These are phyloP conservation scores for Candida corydali DNA, from an alignment of 805 yeast genomes.

Conservation along the genomic window DNA sequence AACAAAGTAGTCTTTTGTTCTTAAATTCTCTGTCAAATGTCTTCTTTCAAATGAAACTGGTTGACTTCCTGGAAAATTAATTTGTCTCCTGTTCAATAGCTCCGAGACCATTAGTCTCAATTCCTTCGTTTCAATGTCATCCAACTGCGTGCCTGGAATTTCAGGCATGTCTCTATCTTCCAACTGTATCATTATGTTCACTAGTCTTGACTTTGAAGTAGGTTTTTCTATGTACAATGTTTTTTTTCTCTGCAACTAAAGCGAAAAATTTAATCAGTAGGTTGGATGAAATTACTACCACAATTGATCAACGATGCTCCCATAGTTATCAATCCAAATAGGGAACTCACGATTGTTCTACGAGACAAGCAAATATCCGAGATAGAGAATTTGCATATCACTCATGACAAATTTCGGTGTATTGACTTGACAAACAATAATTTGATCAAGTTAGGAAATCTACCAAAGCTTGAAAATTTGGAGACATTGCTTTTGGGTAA, in stretches of 20 bases:
- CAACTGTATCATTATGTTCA: slow-evolving; percentile 28
- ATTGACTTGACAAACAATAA: slow-evolving; percentile 78
- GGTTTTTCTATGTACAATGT: too few relatives aligned
- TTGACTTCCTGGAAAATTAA: slow-evolving; percentile 86
- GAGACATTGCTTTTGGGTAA: slow-evolving; percentile 57
- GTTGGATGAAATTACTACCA: slow-evolving; percentile 32
- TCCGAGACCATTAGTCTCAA: slow-evolving; percentile 66
- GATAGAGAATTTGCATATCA: slow-evolving; percentile 32
- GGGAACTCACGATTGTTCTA: slow-evolving; percentile 30
- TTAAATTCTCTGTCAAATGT: slow-evolving; percentile 62
- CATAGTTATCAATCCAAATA: slow-evolving; percentile 30
- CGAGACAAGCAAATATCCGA: slow-evolving; percentile 28
- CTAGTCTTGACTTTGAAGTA: not conserved
- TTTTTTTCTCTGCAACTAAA: not conserved
- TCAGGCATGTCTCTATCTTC: slow-evolving; percentile 63
- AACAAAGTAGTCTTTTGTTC: slow-evolving; percentile 77
- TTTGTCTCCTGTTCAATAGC: slow-evolving; percentile 50
- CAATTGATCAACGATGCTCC: slow-evolving; percentile 27
- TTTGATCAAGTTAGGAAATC: slow-evolving; percentile 48
- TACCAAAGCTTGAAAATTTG: slow-evolving; percentile 37
- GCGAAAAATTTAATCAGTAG: not conserved
- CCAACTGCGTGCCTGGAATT: slow-evolving; percentile 81
- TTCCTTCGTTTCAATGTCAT: slow-evolving; percentile 65
- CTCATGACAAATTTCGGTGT: slow-evolving; percentile 38
- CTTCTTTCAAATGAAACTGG: slow-evolving; percentile 84